Evolutionary conservation across 164 flowering plant species (phyloP).

Genomic region (Umbilicus rupestris): DNA sequence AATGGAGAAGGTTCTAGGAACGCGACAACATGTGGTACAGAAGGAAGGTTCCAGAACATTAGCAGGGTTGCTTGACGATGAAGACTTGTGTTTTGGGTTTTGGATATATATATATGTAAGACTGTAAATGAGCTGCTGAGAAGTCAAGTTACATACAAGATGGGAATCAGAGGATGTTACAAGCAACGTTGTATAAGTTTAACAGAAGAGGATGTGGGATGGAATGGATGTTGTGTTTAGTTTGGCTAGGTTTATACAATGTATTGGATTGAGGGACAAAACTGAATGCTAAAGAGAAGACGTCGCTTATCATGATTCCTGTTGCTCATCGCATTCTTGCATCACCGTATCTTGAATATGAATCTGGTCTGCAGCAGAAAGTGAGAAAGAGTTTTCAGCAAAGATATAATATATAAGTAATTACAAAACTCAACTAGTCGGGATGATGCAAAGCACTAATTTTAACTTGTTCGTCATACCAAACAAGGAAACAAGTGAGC

Average conservation of each 20-base stretch:
- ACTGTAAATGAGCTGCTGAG: not conserved
- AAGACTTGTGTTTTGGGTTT: too few species aligned
- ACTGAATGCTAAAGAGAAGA: slow-evolving; percentile 1
- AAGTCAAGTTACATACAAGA: not conserved
- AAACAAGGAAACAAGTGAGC: slow-evolving; percentile 61
- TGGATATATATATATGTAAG: not conserved
- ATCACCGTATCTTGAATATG: not conserved
- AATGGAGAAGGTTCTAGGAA: too few species aligned
- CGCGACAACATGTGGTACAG: too few species aligned
- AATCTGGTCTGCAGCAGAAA: not conserved
- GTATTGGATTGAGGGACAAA: not conserved
- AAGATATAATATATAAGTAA: not conserved
- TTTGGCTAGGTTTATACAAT: not conserved
- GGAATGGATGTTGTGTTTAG: not conserved
- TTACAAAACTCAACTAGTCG: not conserved
- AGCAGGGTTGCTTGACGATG: too few species aligned
- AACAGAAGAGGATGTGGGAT: not conserved
- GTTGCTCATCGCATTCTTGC: not conserved
- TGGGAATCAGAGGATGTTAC: not conserved
- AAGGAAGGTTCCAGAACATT: too few species aligned
- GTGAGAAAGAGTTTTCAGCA: not conserved
- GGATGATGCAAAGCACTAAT: not conserved
- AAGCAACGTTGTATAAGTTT: not conserved
- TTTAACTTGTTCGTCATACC: slow-evolving; percentile 27
- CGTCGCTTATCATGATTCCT: not conserved